phyloP scores from a whole-genome alignment of 257 asterid species.

The Petunia axillaris region DNA sequence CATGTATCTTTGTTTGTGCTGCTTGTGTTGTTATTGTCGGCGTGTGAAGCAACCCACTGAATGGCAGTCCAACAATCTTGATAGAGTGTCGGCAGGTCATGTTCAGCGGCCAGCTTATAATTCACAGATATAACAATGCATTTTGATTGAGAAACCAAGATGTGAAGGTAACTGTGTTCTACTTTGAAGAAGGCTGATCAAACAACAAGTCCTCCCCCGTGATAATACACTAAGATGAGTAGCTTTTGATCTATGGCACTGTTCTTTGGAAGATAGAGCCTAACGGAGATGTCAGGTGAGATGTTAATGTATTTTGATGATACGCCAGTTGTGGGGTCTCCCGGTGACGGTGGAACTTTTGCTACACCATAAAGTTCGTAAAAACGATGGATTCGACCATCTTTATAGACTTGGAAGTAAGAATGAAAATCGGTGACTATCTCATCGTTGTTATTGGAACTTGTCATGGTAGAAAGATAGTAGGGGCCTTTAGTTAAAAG shows the following conservation, averaged over 20 bases:
- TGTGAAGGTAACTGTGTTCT: constrained; percentile 28
- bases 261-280: constrained; percentile 35
- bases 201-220: constrained; percentile 35
- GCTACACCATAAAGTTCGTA: not conserved
- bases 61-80: constrained; percentile 38
- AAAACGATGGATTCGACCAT: constrained; percentile 36
- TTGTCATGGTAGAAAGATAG: not conserved
- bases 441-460: constrained; percentile 20
- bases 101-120: constrained; percentile 25
- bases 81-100: not conserved
- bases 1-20: not conserved
- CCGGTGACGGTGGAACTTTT: constrained; percentile 32
- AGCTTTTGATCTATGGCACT: constrained; percentile 26
- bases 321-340: constrained; percentile 30
- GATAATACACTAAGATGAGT: constrained; percentile 36
- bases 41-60: constrained; percentile 30
- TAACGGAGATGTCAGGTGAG: constrained; percentile 34
- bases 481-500: too few relatives aligned
- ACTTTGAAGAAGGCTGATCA: constrained; percentile 35
- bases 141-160: constrained; percentile 21
- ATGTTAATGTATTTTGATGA: constrained; percentile 39
- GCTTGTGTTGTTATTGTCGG: not conserved
- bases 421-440: constrained; percentile 26
- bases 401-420: constrained; percentile 32
- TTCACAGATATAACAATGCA: constrained; percentile 33